These are phyloP conservation scores for Neurospora africana DNA, from an alignment of 495 filamentous ascomycete genomes.

Conservation along the genomic window DNA sequence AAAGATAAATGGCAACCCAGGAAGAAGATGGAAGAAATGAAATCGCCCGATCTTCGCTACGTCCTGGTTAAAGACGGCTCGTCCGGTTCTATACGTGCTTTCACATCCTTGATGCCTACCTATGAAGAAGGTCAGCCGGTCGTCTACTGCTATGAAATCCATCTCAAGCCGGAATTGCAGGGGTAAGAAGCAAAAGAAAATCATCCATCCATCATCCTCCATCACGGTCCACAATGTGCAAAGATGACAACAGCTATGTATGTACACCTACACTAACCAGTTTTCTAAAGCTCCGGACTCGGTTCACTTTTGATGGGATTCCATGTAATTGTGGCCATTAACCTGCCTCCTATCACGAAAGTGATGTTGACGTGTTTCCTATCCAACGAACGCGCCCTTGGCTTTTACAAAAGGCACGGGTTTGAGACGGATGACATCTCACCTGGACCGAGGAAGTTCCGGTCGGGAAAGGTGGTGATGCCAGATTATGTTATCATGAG, in stretches of 20 bases:
- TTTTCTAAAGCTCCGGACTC: constrained; percentile 34
- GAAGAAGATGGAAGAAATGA: constrained; percentile 69
- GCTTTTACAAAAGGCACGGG: constrained; percentile 60
- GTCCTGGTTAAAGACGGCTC: constrained; percentile 41
- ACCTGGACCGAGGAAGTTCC: constrained; percentile 48
- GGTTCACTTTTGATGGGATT: constrained; percentile 34
- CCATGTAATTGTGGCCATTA: constrained; percentile 30
- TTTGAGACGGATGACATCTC: constrained; percentile 59
- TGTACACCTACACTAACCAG: neutral
- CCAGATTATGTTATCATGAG: constrained; percentile 66
- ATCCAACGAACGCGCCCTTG: constrained; percentile 47
- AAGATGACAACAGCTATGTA: neutral
- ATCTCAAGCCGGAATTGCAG: constrained; percentile 48
- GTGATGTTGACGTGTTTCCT: constrained; percentile 79
- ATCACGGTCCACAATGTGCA: neutral
- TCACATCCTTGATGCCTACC: constrained; percentile 74
- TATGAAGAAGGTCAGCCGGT: constrained; percentile 66
- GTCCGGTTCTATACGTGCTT: constrained; percentile 40
- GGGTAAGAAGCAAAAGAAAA: constrained; percentile 18
- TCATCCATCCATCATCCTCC: neutral
- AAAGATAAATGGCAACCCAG: constrained; percentile 56
- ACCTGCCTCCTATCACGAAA: constrained; percentile 49
- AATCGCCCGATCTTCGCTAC: constrained; percentile 56
- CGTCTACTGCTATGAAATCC: constrained; percentile 83
- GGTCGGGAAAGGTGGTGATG: constrained; percentile 53